These are phyloP conservation scores for Cytospora chrysosperma DNA, from an alignment of 2,329 filamentous ascomycete genomes.

Conservation along the genomic window DNA sequence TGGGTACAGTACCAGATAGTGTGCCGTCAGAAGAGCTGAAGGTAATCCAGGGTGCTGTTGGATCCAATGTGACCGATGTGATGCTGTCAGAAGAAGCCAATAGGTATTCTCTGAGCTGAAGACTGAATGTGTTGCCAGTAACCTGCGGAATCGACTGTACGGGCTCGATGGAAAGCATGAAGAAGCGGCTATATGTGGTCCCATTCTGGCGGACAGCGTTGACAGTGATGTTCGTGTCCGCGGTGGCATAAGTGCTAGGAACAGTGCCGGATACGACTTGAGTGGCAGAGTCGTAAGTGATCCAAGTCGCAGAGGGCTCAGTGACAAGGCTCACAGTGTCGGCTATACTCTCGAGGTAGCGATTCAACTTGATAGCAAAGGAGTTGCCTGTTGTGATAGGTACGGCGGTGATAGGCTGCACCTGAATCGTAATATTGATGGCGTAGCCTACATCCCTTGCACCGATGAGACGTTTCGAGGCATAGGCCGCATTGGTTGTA, in stretches of 20 bases:
- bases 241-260: background rate
- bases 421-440: background rate
- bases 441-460: background rate
- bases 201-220: background rate
- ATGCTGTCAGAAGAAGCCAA: background rate
- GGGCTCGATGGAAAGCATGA: background rate
- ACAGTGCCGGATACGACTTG: background rate
- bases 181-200: background rate
- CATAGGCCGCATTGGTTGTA: background rate
- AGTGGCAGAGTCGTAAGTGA: background rate
- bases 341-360: background rate
- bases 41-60: background rate
- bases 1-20: background rate
- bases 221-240: background rate
- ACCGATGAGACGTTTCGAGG: background rate
- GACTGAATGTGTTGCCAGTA: background rate
- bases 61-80: background rate
- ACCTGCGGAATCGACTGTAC: background rate
- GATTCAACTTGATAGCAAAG: background rate
- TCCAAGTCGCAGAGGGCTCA: background rate
- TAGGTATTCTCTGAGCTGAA: background rate
- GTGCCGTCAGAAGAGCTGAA: background rate
- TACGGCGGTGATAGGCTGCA: background rate
- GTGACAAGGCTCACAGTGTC: background rate
- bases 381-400: background rate